These are phyloP conservation scores for Geotrichum macrosporum DNA, from an alignment of 1,139 yeast genomes.

Conservation along the genomic window DNA sequence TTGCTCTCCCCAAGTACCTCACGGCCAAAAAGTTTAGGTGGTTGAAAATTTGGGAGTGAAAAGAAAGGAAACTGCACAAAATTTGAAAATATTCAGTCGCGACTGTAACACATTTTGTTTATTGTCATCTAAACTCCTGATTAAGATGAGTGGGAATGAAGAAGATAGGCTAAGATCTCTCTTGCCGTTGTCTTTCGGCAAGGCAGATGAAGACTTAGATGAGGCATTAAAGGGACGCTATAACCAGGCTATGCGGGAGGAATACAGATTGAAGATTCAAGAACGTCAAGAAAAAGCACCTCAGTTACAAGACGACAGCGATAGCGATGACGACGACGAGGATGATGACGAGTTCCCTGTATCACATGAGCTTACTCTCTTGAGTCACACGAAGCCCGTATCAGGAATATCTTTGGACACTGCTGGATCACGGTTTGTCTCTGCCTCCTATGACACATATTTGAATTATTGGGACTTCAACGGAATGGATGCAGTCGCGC, in stretches of 20 bases:
- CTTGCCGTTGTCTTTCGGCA: constrained; percentile 20
- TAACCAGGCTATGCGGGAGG: constrained; percentile 14
- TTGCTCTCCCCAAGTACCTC: constrained; percentile 1
- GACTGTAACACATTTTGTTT: too few relatives aligned
- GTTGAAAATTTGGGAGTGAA: background rate
- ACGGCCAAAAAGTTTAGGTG: background rate
- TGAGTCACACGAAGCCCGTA: constrained; percentile 32
- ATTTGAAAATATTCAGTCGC: background rate
- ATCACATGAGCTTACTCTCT: constrained; percentile 35
- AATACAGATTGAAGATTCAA: constrained; percentile 5
- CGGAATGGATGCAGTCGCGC: constrained; percentile 34
- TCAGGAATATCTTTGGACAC: constrained; percentile 34
- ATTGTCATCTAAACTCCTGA: background rate
- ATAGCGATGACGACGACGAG: constrained; percentile 24
- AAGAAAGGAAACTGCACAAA: background rate
- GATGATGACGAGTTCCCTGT: constrained; percentile 34
- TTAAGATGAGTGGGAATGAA: constrained; percentile 8
- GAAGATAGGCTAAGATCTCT: constrained; percentile 4
- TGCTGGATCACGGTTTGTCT: constrained; percentile 34
- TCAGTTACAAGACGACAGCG: background rate
- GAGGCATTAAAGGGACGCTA: constrained; percentile 8
- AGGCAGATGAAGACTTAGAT: constrained; percentile 5
- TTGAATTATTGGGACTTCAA: constrained; percentile 38
- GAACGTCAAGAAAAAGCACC: background rate
- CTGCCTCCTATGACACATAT: constrained; percentile 35